Evolutionary conservation across 257 asterid genomes (phyloP), one percentile per base, ranked within the genome.

Genomic region (Coffea eugenioides): DNA sequence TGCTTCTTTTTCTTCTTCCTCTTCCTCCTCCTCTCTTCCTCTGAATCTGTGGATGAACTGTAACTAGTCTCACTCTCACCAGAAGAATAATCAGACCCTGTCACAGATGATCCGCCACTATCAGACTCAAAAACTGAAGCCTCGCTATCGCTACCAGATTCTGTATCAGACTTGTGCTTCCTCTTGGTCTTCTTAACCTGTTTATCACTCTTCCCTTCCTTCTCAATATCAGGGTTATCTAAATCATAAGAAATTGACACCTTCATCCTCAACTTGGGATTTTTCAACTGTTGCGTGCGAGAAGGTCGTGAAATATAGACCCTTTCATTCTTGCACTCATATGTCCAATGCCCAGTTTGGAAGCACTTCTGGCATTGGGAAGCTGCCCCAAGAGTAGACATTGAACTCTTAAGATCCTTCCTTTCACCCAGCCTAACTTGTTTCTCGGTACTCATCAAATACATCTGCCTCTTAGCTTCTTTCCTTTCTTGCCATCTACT

Each of bases 401-500:
- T 80, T 0, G 98, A 86, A 85, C 80, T 76, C 82, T 90, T 93
- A 75, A 36, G 18, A 45, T 92, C 97, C 82, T 95, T 95, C 34
- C 98, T 85, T 80, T 92, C 99, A 18, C 99, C 99, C 87, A 93
- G 75, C 54, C 96, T 86, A 77, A 93, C 98, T 80, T 93, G 98
- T 73, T 95, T 95, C 77, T 95, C 99, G 2, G 99, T 93, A 83
- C 98, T 95, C 96, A 90, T 91, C 81, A 93, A 74, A 79, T 95
- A 95, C 98, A 95, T 95, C 82, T 93, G 99, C 70, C 99, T 88
- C 91, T 93, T 95, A 74, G 99, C 99, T 86, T 95, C 99, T 87
- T 95, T 93, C 83, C 99, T 89, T 83, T 95, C 99, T 70, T 95
- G 99, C 99, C 99, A 95, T 88, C 99, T 82, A 75, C 98, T 95